Conservation (phyloP, 2,329 filamentous ascomycete genomes). For the Fusarium scirpi region DNA sequence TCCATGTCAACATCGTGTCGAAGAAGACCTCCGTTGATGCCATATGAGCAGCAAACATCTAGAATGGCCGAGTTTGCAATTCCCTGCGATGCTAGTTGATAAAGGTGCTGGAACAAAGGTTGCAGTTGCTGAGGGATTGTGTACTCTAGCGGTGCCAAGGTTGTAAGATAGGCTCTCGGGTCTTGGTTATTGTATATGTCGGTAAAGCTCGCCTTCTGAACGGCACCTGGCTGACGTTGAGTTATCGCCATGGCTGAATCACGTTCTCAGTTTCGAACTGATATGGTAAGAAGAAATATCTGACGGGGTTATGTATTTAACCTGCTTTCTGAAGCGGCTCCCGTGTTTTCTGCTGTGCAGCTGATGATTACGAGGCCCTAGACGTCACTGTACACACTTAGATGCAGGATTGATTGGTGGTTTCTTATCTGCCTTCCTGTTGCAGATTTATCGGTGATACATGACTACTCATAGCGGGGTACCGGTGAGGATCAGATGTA, state of each 20-base stretch:
- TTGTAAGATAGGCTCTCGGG: neutral
- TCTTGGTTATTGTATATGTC: neutral
- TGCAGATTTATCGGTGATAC: neutral
- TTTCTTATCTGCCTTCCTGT: neutral
- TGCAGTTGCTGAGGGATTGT: neutral
- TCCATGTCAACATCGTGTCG: neutral
- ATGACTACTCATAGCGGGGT: neutral
- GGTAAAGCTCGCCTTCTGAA: neutral
- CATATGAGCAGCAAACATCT: neutral
- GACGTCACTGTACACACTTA: rapidly evolving
- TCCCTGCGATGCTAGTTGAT: rapidly evolving
- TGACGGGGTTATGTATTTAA: too few species aligned
- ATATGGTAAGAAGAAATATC: too few species aligned
- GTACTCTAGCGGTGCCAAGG: neutral
- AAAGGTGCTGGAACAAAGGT: neutral
- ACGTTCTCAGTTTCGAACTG: too few species aligned
- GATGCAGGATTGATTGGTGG: neutral
- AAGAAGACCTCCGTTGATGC: neutral
- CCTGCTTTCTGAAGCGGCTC: too few species aligned
- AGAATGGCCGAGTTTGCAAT: neutral
- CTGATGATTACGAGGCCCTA: neutral
- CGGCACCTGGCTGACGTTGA: neutral
- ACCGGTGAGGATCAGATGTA: neutral
- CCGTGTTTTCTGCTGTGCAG: rapidly evolving
- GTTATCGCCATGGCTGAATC: neutral